Evolutionary conservation across 345 rosid genomes (phyloP).

Genomic region (Microcos paniculata): DNA sequence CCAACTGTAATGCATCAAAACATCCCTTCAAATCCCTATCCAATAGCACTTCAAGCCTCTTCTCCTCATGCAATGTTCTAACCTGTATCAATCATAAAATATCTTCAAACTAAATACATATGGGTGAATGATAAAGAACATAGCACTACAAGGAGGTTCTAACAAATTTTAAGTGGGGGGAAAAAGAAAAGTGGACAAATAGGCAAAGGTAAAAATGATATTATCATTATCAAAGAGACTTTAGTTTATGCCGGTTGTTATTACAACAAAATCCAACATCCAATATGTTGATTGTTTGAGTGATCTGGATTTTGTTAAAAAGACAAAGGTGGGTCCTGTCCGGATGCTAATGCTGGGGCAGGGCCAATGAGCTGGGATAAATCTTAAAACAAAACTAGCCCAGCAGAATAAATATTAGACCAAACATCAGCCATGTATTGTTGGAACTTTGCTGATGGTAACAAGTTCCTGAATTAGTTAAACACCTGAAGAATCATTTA

Average conservation of each 20-base stretch:
- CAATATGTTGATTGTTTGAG: background rate
- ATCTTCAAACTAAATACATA: slow-evolving; percentile 1
- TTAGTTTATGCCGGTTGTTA: background rate
- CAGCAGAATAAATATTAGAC: background rate
- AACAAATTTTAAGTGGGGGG: background rate
- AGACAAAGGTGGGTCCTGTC: background rate
- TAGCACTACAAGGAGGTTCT: background rate
- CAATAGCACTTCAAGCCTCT: slow-evolving; percentile 60
- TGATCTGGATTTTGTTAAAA: background rate
- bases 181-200: background rate
- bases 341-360: background rate
- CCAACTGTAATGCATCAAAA: slow-evolving; percentile 63
- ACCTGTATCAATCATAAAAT: slow-evolving; percentile 44
- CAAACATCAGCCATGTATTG: background rate
- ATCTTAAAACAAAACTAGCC: background rate
- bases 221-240: background rate
- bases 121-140: background rate
- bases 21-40: slow-evolving; percentile 80
- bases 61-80: slow-evolving; percentile 70
- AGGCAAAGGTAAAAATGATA: background rate
- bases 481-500: background rate
- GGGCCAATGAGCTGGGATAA: background rate
- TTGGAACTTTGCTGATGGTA: background rate
- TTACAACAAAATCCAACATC: background rate
- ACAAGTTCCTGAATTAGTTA: background rate